phyloP scores from a whole-genome alignment of 768 basidiomycete species.

The Exsudoporus frostii region DNA sequence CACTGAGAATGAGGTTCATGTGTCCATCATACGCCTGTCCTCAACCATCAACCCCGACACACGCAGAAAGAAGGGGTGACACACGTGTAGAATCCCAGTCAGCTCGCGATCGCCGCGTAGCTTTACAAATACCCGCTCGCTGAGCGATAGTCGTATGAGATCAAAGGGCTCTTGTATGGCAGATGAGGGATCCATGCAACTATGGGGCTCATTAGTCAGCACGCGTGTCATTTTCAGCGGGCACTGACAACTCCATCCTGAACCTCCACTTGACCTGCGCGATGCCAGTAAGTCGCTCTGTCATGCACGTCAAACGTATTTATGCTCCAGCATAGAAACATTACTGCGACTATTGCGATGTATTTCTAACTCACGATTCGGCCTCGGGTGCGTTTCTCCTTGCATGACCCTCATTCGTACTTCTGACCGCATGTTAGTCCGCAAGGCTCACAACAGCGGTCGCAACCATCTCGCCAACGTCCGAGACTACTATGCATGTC shows the following conservation, averaged over 20 bases:
- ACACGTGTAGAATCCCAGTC: conserved; percentile 87
- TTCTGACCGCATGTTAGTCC: conserved; percentile 50
- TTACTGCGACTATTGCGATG: conserved; percentile 93
- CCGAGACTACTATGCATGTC: conserved; percentile 94
- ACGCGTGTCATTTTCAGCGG: conserved; percentile 15
- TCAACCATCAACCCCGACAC: conserved; percentile 6
- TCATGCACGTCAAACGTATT: conserved; percentile 2
- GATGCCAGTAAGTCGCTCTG: conserved; percentile 61
- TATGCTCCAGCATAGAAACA: conserved; percentile 60
- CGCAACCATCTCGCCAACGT: conserved; percentile 97
- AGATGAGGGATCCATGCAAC: conserved; percentile 64
- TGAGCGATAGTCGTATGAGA: conserved; percentile 91
- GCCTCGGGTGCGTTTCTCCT: conserved; percentile 63
- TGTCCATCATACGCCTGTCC: conserved; percentile 98
- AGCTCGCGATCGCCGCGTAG: conserved; percentile 92
- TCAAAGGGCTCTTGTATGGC: conserved; percentile 96
- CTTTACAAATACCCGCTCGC: conserved; percentile 98
- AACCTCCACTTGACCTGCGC: conserved; percentile 23
- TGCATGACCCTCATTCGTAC: neutral
- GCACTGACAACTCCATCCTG: conserved; percentile 13
- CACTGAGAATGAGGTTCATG: conserved; percentile 97
- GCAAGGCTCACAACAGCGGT: conserved; percentile 98
- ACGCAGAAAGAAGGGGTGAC: conserved; percentile 27
- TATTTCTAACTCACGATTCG: conserved; percentile 92
- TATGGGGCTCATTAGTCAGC: conserved; percentile 25